These are phyloP conservation scores for Bacidia rubella DNA, from an alignment of 495 filamentous ascomycete genomes.

Conservation along the genomic window DNA sequence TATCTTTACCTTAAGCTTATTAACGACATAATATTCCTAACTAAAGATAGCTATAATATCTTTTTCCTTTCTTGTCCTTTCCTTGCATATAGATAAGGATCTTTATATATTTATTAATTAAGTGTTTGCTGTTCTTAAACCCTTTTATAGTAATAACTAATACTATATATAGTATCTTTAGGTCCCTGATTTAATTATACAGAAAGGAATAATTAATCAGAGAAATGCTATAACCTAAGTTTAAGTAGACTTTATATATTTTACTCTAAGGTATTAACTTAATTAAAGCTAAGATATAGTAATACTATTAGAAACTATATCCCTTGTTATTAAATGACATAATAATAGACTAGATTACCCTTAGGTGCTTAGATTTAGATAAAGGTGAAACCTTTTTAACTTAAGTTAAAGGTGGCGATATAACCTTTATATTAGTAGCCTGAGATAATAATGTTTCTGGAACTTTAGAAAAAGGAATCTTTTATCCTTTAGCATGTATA, in stretches of 20 bases:
- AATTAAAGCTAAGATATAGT: background rate
- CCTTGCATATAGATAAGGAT: background rate
- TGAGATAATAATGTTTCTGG: background rate
- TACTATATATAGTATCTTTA: background rate
- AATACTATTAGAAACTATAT: constrained; percentile 1
- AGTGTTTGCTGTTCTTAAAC: background rate
- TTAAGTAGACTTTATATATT: background rate
- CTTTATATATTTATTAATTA: background rate
- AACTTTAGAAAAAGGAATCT: background rate
- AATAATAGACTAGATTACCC: background rate
- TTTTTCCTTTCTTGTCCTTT: background rate
- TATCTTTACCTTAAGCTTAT: background rate
- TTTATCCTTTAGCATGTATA: background rate
- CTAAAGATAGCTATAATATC: background rate
- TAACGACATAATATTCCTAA: background rate
- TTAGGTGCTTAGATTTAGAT: background rate
- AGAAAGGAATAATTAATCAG: background rate
- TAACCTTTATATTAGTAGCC: too few species aligned
- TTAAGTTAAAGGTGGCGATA: too few species aligned
- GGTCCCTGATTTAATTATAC: background rate
- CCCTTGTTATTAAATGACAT: background rate
- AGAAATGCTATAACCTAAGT: background rate
- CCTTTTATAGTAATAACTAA: background rate
- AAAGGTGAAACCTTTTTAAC: background rate
- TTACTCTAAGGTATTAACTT: background rate